These are phyloP conservation scores for Poa pratensis DNA, from an alignment of 176 grass and related monocot species.

Conservation along the genomic window DNA sequence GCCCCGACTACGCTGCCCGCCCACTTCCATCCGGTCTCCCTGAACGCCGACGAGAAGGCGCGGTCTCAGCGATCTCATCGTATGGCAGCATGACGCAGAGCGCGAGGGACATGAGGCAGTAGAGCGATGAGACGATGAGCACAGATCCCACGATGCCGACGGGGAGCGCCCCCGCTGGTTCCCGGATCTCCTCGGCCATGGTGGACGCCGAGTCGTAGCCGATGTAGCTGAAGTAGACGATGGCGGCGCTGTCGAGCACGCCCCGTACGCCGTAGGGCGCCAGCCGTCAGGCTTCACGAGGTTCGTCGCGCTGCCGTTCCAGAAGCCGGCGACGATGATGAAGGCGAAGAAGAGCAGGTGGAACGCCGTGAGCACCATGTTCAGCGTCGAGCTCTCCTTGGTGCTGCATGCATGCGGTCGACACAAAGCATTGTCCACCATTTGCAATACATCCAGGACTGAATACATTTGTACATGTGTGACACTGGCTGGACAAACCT, in stretches of 20 bases:
- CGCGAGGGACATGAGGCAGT: slow-evolving; percentile 91
- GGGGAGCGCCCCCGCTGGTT: slow-evolving; percentile 78
- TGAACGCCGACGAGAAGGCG: slow-evolving; percentile 81
- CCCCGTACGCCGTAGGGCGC: slow-evolving; percentile 71
- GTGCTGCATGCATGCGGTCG: slow-evolving; percentile 50
- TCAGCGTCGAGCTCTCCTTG: slow-evolving; percentile 89
- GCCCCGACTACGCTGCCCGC: slow-evolving; percentile 71
- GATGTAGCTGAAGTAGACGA: slow-evolving; percentile 98
- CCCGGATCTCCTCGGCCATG: slow-evolving; percentile 92
- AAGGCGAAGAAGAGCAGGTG: slow-evolving; percentile 92
- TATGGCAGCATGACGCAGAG: slow-evolving; percentile 88
- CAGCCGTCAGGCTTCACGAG: slow-evolving; percentile 64
- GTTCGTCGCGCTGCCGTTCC: slow-evolving; percentile 68
- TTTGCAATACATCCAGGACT: no score
- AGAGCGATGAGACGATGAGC: slow-evolving; percentile 69
- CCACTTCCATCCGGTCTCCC: slow-evolving; percentile 74
- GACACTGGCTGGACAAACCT: slow-evolving; percentile 43
- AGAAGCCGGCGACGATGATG: slow-evolving; percentile 71
- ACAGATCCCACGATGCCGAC: slow-evolving; percentile 86
- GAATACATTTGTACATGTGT: no score
- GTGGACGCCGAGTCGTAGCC: slow-evolving; percentile 97
- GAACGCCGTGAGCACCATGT: slow-evolving; percentile 82
- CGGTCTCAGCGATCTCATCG: slow-evolving; percentile 66
- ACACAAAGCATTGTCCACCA: no score
- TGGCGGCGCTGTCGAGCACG: slow-evolving; percentile 80